Evolutionary conservation across 768 basidiomycete species (phyloP).

Genomic region (Tulasnella sp.): DNA sequence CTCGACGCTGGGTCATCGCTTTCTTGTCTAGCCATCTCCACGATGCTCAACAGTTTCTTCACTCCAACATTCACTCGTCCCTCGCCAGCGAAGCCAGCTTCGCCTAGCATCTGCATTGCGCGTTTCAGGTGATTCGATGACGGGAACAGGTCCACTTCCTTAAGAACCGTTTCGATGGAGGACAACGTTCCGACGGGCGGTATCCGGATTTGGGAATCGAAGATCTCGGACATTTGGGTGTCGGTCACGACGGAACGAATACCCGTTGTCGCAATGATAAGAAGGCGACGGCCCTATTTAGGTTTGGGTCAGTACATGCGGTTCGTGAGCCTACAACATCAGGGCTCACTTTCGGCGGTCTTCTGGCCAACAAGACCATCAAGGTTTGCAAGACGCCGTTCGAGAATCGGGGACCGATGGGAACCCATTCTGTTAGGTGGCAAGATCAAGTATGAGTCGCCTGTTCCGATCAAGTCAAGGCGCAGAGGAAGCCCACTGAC

Average conservation of each 20-base stretch:
- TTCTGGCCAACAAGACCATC: slow-evolving; percentile 81
- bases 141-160: slow-evolving; percentile 77
- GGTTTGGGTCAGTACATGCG: slow-evolving; percentile 10
- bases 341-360: slow-evolving; percentile 84
- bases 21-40: slow-evolving; percentile 98
- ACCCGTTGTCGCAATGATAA: slow-evolving; percentile 92
- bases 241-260: slow-evolving; percentile 83
- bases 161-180: slow-evolving; percentile 74
- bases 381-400: slow-evolving; percentile 90
- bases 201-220: slow-evolving; percentile 85
- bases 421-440: slow-evolving; percentile 78
- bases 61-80: slow-evolving; percentile 79
- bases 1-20: slow-evolving; percentile 79
- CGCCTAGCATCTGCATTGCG: slow-evolving; percentile 66
- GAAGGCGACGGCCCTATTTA: slow-evolving; percentile 79
- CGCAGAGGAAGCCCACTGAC: slow-evolving; percentile 50
- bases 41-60: slow-evolving; percentile 86
- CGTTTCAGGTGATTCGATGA: slow-evolving; percentile 56
- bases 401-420: slow-evolving; percentile 95
- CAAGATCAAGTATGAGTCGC: not conserved
- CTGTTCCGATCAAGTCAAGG: not conserved
- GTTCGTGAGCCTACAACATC: not conserved
- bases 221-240: slow-evolving; percentile 84
- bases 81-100: slow-evolving; percentile 69
- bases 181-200: slow-evolving; percentile 75